Evolutionary conservation across 345 rosid species (phyloP).

Genomic region (Camelina laxa): DNA sequence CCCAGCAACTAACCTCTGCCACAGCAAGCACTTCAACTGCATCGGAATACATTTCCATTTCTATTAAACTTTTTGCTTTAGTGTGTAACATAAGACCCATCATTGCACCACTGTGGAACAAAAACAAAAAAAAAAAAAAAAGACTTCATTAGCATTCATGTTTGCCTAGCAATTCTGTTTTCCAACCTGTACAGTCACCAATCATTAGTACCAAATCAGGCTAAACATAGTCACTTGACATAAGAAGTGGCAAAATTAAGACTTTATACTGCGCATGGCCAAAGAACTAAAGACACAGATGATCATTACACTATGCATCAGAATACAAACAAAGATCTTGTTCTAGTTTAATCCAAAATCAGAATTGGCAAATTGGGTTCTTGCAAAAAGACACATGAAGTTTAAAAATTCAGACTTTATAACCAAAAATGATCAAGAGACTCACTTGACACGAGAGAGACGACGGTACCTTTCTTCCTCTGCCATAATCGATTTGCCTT

Average conservation of each 20-base stretch:
- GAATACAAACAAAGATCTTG: background rate
- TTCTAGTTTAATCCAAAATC: no score
- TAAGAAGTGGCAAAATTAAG: no score
- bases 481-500: conserved; percentile 68
- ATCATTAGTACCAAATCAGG: background rate
- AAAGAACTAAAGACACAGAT: background rate
- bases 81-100: conserved; percentile 94
- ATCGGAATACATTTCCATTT: conserved; percentile 64
- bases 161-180: background rate
- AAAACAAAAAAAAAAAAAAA: no score
- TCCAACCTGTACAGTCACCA: background rate
- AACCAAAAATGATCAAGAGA: background rate
- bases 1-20: conserved; percentile 74
- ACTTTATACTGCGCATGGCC: background rate
- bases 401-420: no score
- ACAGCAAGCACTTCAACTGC: conserved; percentile 87
- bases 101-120: conserved; percentile 72
- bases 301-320: background rate
- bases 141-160: background rate
- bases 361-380: background rate
- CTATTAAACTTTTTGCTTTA: conserved; percentile 70
- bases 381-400: background rate
- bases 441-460: conserved; percentile 80
- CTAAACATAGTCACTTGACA: background rate
- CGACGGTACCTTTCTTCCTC: conserved; percentile 80